Evolutionary conservation across 345 rosid species (phyloP).

Genomic region (Geranium brycei): DNA sequence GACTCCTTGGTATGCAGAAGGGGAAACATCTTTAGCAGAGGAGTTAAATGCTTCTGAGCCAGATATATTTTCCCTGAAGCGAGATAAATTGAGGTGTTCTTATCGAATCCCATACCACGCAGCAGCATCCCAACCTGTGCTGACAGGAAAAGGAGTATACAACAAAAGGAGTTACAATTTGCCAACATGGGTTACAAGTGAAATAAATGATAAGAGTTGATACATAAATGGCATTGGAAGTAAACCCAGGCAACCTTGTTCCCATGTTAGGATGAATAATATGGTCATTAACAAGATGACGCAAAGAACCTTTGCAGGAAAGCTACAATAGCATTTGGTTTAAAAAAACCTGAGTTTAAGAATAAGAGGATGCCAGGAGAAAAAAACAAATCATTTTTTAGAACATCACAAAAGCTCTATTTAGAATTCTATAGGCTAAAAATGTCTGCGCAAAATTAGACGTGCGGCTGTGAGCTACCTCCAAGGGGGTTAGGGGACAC

Average conservation of each 20-base stretch:
- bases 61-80: conserved; percentile 76
- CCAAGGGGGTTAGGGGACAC: conserved; percentile 91
- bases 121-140: conserved; percentile 92
- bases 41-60: conserved; percentile 58
- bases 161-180: conserved; percentile 11
- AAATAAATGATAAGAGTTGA: neutral
- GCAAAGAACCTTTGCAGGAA: no score
- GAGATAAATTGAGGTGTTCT: conserved; percentile 62
- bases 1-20: conserved; percentile 73
- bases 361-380: neutral
- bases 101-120: conserved; percentile 94
- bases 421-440: neutral
- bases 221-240: neutral
- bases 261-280: neutral
- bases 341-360: no score
- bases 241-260: neutral
- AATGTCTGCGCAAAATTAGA: neutral
- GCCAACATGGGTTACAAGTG: conserved; percentile 5
- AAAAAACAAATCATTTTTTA: neutral
- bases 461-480: conserved; percentile 32
- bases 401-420: neutral
- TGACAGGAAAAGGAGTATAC: conserved; percentile 32
- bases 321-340: no score
- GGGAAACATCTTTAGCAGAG: conserved; percentile 74
- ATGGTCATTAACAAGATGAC: no score